These are phyloP conservation scores for Acer campestre DNA, from an alignment of 345 rosid species.

Conservation along the genomic window DNA sequence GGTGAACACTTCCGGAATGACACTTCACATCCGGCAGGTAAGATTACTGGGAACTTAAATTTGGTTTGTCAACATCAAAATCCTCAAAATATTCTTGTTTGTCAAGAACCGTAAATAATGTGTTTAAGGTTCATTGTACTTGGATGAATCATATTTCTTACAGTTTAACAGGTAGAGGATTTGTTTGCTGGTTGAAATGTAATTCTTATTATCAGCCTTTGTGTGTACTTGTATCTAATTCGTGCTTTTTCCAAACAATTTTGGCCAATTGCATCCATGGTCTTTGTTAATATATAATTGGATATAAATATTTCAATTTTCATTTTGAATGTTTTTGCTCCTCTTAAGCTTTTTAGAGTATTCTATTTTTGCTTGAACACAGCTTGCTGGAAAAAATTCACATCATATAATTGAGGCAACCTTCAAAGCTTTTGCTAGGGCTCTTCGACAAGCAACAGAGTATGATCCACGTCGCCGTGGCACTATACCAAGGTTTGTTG, in stretches of 20 bases:
- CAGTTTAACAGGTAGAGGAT: not conserved
- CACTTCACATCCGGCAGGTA: slow-evolving; percentile 95
- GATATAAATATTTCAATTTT: not conserved
- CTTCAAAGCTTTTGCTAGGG: slow-evolving; percentile 96
- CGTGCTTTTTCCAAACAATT: not conserved
- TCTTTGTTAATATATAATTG: slow-evolving; percentile 5
- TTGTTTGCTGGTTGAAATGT: not conserved
- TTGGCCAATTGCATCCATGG: not conserved
- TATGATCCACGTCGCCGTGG: slow-evolving; percentile 77
- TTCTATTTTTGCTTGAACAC: slow-evolving; percentile 23
- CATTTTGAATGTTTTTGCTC: not conserved
- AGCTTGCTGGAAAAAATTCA: slow-evolving; percentile 92
- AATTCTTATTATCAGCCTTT: not conserved
- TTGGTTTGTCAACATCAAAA: slow-evolving; percentile 2
- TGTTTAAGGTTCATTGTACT: not conserved
- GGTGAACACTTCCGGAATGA: slow-evolving; percentile 94
- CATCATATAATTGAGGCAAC: slow-evolving; percentile 97
- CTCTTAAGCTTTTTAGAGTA: not conserved
- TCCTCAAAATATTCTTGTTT: not conserved
- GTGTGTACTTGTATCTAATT: not conserved
- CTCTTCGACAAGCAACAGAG: slow-evolving; percentile 88
- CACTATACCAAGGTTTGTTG: slow-evolving; percentile 74
- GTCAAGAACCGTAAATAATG: not conserved
- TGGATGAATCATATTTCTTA: not conserved
- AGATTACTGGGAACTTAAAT: not conserved